These are phyloP conservation scores for Grigorovia humatica DNA, from an alignment of 805 yeast species.

Conservation along the genomic window DNA sequence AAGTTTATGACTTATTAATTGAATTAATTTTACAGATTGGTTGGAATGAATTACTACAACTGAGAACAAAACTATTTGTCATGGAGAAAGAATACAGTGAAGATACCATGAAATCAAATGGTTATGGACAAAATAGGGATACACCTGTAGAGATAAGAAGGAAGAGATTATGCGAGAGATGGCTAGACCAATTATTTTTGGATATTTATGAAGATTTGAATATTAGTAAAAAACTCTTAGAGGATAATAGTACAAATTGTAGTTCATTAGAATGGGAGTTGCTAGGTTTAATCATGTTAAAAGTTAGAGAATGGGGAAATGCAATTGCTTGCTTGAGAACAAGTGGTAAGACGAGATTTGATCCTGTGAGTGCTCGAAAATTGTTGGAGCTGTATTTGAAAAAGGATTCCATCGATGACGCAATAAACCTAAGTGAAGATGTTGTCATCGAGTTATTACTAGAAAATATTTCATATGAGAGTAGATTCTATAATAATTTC, in stretches of 20 bases:
- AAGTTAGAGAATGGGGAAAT: constrained; percentile 39
- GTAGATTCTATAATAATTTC: constrained; percentile 55
- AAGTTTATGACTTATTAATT: constrained; percentile 63
- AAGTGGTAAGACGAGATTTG: constrained; percentile 47
- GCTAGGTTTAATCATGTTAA: constrained; percentile 45
- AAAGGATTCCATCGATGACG: neutral
- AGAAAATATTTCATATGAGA: constrained; percentile 48
- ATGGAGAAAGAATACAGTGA: constrained; percentile 60
- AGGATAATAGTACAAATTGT: constrained; percentile 31
- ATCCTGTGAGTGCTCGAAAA: constrained; percentile 44
- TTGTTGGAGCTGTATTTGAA: constrained; percentile 35
- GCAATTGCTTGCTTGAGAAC: constrained; percentile 46
- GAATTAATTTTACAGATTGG: constrained; percentile 59
- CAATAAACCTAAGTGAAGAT: constrained; percentile 23
- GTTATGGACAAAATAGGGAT: constrained; percentile 4
- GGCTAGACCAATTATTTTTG: constrained; percentile 28
- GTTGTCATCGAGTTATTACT: constrained; percentile 34
- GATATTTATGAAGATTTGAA: constrained; percentile 29
- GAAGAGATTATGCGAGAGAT: constrained; percentile 26
- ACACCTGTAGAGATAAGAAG: constrained; percentile 15
- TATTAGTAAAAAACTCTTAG: constrained; percentile 22
- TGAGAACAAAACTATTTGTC: constrained; percentile 64
- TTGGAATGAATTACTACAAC: constrained; percentile 66
- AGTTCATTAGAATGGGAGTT: constrained; percentile 69
- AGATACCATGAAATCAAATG: constrained; percentile 1